phyloP scores from a whole-genome alignment of 2,329 filamentous ascomycete species.

The Aureobasidium sp. region DNA sequence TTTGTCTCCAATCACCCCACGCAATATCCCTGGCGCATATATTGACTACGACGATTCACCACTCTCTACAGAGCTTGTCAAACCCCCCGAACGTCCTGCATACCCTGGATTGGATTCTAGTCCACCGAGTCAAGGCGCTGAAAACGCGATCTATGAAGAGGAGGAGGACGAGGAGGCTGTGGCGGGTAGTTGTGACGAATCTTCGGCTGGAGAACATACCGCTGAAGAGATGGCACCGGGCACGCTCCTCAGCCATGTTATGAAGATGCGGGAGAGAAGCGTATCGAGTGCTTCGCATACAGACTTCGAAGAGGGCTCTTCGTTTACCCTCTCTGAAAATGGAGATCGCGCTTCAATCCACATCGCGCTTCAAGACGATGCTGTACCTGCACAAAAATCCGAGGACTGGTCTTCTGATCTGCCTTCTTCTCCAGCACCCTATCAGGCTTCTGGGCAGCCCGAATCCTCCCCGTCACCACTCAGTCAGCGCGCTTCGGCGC shows the following conservation, averaged over 20 bases:
- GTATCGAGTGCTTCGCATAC: slow-evolving; percentile 22
- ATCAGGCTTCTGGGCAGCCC: not conserved
- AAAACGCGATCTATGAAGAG: not conserved
- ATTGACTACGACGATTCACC: not conserved
- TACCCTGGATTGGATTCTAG: not conserved
- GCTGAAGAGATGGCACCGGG: not conserved
- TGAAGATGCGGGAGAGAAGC: slow-evolving; percentile 26
- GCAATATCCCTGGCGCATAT: slow-evolving; percentile 2
- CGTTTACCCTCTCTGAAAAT: slow-evolving; percentile 3
- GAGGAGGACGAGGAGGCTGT: not conserved
- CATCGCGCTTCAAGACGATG: slow-evolving; percentile 28
- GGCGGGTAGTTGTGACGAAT: not conserved
- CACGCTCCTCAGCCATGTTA: slow-evolving; percentile 20
- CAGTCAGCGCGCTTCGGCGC: not conserved
- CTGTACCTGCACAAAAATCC: slow-evolving; percentile 10
- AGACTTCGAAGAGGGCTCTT: slow-evolving; percentile 24
- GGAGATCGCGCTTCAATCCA: slow-evolving; percentile 26
- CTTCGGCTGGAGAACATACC: not conserved
- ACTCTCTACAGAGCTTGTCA: not conserved
- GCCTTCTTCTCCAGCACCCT: not conserved
- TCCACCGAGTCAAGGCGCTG: not conserved
- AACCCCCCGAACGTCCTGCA: not conserved
- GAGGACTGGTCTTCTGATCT: slow-evolving; percentile 3
- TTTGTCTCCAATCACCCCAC: not conserved
- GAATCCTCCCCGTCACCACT: not conserved